Percentiles rank a stretch among this genome's conserved stretches.
Conservation (phyloP, 768 basidiomycete genomes). For the Phallus indusiatus region DNA sequence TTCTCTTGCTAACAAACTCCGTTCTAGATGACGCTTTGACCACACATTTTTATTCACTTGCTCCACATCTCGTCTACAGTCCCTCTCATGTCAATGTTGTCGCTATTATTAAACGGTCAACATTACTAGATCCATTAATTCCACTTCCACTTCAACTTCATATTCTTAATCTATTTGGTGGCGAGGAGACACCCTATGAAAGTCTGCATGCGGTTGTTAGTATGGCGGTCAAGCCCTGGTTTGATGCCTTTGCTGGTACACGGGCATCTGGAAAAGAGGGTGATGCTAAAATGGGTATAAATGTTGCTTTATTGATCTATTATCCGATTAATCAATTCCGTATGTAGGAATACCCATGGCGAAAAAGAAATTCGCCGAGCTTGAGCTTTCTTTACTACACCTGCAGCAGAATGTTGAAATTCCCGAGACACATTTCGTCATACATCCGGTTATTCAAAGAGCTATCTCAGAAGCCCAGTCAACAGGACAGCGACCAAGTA, state of each 20-base stretch:
- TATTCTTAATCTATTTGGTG: slow-evolving; percentile 84
- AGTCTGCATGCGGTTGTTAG: slow-evolving; percentile 93
- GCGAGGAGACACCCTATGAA: slow-evolving; percentile 88
- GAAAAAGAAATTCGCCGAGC: slow-evolving; percentile 98
- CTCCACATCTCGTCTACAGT: slow-evolving; percentile 70
- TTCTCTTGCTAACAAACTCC: not conserved
- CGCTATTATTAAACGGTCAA: slow-evolving; percentile 88
- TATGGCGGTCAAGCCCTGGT: slow-evolving; percentile 94
- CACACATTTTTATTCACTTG: slow-evolving; percentile 58
- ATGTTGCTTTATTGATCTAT: not conserved
- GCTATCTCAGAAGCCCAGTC: slow-evolving; percentile 50
- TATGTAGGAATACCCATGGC: slow-evolving; percentile 82
- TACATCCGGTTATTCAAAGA: slow-evolving; percentile 82
- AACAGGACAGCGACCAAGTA: slow-evolving; percentile 54
- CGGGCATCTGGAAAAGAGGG: slow-evolving; percentile 65
- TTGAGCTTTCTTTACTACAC: slow-evolving; percentile 88
- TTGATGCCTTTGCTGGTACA: slow-evolving; percentile 92
- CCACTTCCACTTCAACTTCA: slow-evolving; percentile 83
- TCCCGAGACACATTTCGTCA: slow-evolving; percentile 87
- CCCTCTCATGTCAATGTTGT: slow-evolving; percentile 75
- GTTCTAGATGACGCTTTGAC: slow-evolving; percentile 53
- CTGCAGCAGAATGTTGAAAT: slow-evolving; percentile 99
- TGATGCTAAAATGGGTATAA: slow-evolving; percentile 72
- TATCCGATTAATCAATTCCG: not conserved
- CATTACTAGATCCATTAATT: slow-evolving; percentile 67